Base-by-base conservation (phyloP, 139 green algal species). In the Astrephomene gubernaculifera region DNA sequence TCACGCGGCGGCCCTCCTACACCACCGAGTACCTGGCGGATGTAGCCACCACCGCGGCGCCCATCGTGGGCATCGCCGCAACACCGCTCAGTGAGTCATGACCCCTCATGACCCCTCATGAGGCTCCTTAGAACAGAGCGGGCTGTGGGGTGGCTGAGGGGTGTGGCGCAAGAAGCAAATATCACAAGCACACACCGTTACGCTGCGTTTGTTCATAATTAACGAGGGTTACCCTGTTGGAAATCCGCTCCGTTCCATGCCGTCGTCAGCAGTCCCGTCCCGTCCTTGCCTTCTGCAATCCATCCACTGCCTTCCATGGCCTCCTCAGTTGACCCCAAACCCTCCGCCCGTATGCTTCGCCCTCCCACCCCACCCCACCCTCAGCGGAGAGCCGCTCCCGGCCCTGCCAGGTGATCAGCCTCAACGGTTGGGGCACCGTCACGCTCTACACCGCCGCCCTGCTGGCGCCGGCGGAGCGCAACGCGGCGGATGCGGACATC, bases 1-100 rank as follows among this genome's bases (percentile, higher is more conserved):
- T 61, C 24, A 71, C 71, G 35, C 82, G 88, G 27, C 73, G 89
- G 41, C 89, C 89, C 6, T 85, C 86, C 5, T 90, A 90, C 83
- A 90, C 67, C 31, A 92, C 89, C 24, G 86, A 92, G 57, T 88
- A 64, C 71, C 60, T 60, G 83, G 82, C 82, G 22, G 82, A 87
- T 35, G 71, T 87, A 33, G 61, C 39, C 44, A 83, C 71, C 60
- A 83, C 41, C 44, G 75, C 73, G 0, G 86, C 70, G 54, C 82
- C 86, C 29, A 54, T 90, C 12, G 79, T 74, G 45, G 81, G 73
- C 33, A 44, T 88, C 39, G 81, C 82, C 12, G 53, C 75, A 33
- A 52, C 36, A 17, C 61, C 49, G 38, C 73, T 81, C 27, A 72
- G 79, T 76, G n/a, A 86, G 73, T 64, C 57, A n/a, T n/a, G n/a